Conservation (phyloP, 176 grass and related monocot genomes). For the sorghum (Sorghum bicolor) region DNA sequence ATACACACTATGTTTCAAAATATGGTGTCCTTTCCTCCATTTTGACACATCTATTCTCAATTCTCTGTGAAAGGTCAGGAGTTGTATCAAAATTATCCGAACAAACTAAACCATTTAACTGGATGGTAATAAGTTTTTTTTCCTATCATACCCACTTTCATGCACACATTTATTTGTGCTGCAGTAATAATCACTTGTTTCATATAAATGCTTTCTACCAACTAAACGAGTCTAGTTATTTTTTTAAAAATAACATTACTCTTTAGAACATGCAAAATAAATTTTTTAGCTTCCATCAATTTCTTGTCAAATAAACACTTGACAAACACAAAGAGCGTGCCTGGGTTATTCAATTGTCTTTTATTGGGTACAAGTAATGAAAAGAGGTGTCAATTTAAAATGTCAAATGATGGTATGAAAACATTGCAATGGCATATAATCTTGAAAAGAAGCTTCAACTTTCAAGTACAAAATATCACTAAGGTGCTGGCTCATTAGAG, state of each 20-base stretch:
- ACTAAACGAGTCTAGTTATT: constrained; percentile 6
- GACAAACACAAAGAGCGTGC: not conserved
- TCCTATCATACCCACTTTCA: constrained; percentile 20
- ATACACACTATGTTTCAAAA: not conserved
- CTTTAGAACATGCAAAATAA: not conserved
- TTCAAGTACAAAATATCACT: not conserved
- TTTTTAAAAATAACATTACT: constrained; percentile 10
- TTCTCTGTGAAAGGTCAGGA: not conserved
- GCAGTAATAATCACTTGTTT: not conserved
- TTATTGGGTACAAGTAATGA: not conserved
- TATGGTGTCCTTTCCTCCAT: not conserved
- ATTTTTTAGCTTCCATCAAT: not conserved
- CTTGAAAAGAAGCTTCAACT: constrained; percentile 2
- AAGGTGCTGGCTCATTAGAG: not conserved
- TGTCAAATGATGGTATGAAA: not conserved
- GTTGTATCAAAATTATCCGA: not conserved
- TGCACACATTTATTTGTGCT: not conserved
- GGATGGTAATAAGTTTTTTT: not conserved
- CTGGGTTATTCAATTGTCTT: not conserved
- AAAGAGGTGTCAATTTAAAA: not conserved
- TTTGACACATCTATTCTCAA: not conserved
- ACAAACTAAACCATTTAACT: not conserved
- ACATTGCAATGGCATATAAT: constrained; percentile 1
- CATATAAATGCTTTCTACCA: not conserved
- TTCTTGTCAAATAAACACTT: not conserved